Base-by-base conservation (phyloP, 2,329 filamentous ascomycete genomes). In the Aphanocladium album region DNA sequence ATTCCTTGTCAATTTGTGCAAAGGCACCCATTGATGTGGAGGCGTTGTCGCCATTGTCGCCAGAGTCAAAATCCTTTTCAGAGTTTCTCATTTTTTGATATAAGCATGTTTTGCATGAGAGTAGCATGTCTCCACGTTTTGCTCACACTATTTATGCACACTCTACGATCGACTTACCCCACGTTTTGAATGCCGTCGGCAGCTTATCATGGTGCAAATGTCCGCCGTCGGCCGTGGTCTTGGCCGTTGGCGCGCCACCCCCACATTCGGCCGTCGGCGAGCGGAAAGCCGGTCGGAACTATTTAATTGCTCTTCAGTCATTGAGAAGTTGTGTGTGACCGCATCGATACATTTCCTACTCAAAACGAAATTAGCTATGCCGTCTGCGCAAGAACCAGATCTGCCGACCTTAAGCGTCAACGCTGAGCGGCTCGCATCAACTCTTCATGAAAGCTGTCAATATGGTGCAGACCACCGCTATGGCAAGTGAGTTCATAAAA, bases 371-470 rank as follows among this genome's bases (percentile, higher is more conserved):
- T 39, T 39, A 39, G 35, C 12, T 25, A 60, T 60, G 58, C 58
- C 58, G 23, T 41, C 45, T 16, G 45, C 23, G 5, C 27, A 55
- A 16, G 33, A 17, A 50, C 1, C 50, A 25, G 25, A 60, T 11
- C 16, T 35, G 37, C 45, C 35, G 41, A 41, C 43, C 7, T 33
- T 45, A 7, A n/a, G 51, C 19, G 58, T 55, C 51, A 71, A 71
- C 33, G 63, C 65, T 12, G 65, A 66, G 46, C 62, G 70, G 43
- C 67, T 72, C 1, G 62, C 66, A 21, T 64, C 71, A n/a, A 69
- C 68, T 17, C 67, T 71, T 62, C 74, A 69, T 64, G 64, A 65
- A 64, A 75, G 62, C 17, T 69, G 68, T 67, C 70, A 68, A 71
- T 74, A 67, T 65, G 70, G 70, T 2, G 65, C 68, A 2, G 67